These are phyloP conservation scores for Porpolomopsis calyptriformis DNA, from an alignment of 768 basidiomycete genomes.

Conservation along the genomic window DNA sequence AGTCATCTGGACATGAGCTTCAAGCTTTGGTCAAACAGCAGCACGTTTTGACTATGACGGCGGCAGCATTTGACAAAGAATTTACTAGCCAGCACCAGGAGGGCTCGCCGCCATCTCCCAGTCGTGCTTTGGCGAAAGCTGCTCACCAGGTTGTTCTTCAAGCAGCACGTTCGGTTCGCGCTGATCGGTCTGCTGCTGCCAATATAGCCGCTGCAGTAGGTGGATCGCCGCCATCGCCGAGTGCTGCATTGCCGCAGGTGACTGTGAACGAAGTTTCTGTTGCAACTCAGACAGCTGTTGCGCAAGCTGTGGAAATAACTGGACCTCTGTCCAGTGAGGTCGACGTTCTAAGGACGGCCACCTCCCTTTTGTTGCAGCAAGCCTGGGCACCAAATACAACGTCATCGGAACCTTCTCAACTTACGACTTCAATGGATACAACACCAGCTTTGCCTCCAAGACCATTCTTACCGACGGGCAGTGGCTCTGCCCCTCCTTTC, in stretches of 20 bases:
- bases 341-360: conserved; percentile 69
- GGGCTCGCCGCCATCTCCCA: neutral
- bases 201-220: conserved; percentile 22
- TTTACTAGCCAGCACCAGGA: conserved; percentile 39
- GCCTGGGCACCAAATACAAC: conserved; percentile 30
- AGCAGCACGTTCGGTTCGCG: conserved; percentile 60
- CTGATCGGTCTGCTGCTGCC: conserved; percentile 34
- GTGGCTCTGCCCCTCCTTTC: neutral
- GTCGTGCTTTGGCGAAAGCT: conserved; percentile 54
- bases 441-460: conserved; percentile 13
- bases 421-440: neutral
- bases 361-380: conserved; percentile 31
- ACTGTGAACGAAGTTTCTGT: conserved; percentile 42
- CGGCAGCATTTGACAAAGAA: conserved; percentile 66
- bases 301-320: conserved; percentile 69
- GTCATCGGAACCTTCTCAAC: conserved; percentile 15
- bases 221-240: conserved; percentile 25
- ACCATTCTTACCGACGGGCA: conserved; percentile 1
- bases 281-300: conserved; percentile 57
- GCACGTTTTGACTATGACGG: conserved; percentile 59
- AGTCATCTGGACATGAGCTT: conserved; percentile 56
- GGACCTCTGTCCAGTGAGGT: conserved; percentile 67
- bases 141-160: conserved; percentile 76
- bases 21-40: conserved; percentile 73
- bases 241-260: conserved; percentile 37